Percentiles rank a stretch among this genome's conserved stretches.
Conservation (phyloP, 2,329 filamentous ascomycete species). For the Aspergillus tamarii region DNA sequence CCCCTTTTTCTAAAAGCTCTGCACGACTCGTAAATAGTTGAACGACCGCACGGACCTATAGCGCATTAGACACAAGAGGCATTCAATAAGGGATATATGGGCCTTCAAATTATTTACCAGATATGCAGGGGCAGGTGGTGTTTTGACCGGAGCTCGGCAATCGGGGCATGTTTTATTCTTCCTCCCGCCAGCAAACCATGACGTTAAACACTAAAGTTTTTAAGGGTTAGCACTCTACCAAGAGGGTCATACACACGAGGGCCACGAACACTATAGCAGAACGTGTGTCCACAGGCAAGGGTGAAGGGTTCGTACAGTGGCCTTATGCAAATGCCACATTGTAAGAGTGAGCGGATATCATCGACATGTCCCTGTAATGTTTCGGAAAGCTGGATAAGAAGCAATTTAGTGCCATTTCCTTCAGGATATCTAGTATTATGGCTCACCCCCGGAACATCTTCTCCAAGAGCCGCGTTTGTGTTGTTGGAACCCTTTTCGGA, state of each 20-base stretch:
- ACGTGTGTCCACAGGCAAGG: constrained; percentile 70
- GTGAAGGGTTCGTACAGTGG: constrained; percentile 72
- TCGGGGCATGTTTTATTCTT: constrained; percentile 69
- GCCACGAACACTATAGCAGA: constrained; percentile 65
- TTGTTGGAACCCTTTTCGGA: constrained; percentile 14
- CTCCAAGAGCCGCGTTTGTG: constrained; percentile 13
- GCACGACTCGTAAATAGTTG: constrained; percentile 62
- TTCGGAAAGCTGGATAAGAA: constrained; percentile 37
- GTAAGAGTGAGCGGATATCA: constrained; percentile 62
- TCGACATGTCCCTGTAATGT: constrained; percentile 60
- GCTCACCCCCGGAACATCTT: constrained; percentile 38
- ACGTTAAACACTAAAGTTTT: constrained; percentile 56
- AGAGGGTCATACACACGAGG: not conserved
- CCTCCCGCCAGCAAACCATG: constrained; percentile 58
- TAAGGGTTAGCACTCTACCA: constrained; percentile 20
- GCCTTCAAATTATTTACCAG: constrained; percentile 49
- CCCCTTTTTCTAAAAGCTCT: constrained; percentile 65
- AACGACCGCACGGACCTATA: constrained; percentile 65
- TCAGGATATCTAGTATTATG: not conserved
- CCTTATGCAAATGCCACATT: constrained; percentile 70
- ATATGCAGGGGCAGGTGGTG: constrained; percentile 66
- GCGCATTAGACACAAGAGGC: constrained; percentile 13
- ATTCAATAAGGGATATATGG: not conserved
- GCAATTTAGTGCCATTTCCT: constrained; percentile 19
- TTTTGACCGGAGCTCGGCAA: constrained; percentile 62